Evolutionary conservation across 176 grass and related monocot species (phyloP), one percentile per base, ranked within the genome.

Genomic region (Carex myosuroides): DNA sequence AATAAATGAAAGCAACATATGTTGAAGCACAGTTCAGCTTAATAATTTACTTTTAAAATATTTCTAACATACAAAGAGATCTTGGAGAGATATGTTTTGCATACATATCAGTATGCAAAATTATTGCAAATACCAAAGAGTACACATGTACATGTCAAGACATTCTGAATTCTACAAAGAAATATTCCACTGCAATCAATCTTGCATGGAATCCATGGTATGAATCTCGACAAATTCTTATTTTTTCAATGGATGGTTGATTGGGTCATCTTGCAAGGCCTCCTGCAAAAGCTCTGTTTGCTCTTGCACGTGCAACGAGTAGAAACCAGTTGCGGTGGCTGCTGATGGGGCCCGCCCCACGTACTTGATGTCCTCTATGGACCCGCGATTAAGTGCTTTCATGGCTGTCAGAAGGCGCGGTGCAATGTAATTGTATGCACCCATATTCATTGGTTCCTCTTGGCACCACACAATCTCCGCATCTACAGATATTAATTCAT

Each of bases 391-490:
- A 16, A 97, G 85, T 22, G 52, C 83, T 87, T 77, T 94, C 90
- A 94, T 97, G 60, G 94, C 89, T 2, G 90, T 92, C 18, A 81
- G 87, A 9, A 97, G 79, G 21, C 92, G 88, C 44, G 90, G 94
- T 32, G 26, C 42, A 63, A 97, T 94, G 62, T 97, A 97, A 80
- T 46, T 94, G 85, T 92, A 97, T 52, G 90, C 89, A 5, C 94
- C 94, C 90, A 97, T 97, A 55, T 97, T 97, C 94, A 97, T 97
- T 5, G 94, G 92, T 79, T 97, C 94, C 80, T 97, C 94, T 87
- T 97, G 94, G 73, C 90, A 94, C 94, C 94, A 97, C 4, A 97
- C 90, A 53, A 97, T 90, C 92, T 97, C 94, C 14, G 94, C 92
- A 91, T 92, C 94, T 97, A 56, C 17, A 75, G 30, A 46, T 2